Conservation (phyloP, 106 monocot genomes). For the Alisma plantagoaquatica region DNA sequence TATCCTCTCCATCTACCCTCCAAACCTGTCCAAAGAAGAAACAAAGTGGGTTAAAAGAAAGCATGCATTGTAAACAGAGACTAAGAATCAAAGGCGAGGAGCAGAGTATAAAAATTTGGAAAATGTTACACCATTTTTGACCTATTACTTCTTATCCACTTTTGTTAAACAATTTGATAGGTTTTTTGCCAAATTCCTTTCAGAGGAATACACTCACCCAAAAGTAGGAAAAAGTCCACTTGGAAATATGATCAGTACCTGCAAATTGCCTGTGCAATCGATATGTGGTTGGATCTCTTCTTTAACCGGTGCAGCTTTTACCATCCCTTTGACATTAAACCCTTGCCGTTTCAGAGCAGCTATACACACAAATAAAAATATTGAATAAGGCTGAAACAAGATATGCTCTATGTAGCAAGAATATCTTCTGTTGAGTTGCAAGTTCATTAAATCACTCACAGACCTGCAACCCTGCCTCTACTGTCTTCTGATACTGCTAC, state of each 20-base stretch:
- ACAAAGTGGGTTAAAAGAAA: too few relatives aligned
- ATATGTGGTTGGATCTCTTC: conserved; percentile 73
- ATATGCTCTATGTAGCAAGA: neutral
- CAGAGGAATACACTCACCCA: neutral
- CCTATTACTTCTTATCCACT: neutral
- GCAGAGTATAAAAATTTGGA: neutral
- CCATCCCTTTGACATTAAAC: conserved; percentile 69
- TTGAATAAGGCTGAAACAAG: neutral
- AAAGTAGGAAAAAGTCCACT: neutral
- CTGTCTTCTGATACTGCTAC: conserved; percentile 62
- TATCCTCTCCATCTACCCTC: conserved; percentile 68
- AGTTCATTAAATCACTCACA: too few relatives aligned
- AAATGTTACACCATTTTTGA: neutral
- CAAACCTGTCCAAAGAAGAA: conserved; percentile 52
- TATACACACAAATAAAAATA: conserved; percentile 8
- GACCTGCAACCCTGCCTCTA: conserved; percentile 86
- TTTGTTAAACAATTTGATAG: neutral
- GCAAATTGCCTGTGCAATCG: conserved; percentile 76
- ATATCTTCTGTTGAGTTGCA: neutral
- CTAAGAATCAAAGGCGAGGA: neutral
- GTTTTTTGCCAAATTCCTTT: neutral
- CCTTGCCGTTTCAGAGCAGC: conserved; percentile 82
- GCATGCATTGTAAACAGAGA: too few relatives aligned
- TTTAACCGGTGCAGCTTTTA: conserved; percentile 53
- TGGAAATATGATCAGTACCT: too few relatives aligned